Evolutionary conservation across 2,329 filamentous ascomycete genomes (phyloP), one percentile per base, ranked within the genome.

Genomic region (Mycosphaerella arachidis): DNA sequence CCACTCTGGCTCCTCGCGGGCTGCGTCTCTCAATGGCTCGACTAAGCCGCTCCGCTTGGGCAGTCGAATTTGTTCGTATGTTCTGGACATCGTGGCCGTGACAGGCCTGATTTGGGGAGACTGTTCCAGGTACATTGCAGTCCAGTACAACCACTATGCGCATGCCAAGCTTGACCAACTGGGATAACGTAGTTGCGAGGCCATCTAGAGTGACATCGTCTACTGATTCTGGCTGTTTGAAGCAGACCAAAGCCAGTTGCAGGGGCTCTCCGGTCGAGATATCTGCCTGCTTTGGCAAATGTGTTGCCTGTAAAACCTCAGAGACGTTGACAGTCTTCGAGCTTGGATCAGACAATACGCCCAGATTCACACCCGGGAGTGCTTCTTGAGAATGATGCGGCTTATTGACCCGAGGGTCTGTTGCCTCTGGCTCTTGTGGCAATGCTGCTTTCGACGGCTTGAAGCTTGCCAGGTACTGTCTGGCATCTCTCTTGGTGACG

Each of bases 401-500:
- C 50, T 62, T 66, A 18, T 63, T 3, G 3, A 62, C 2, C 60
- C 53, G 9, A 67, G 66, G 57, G 67, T 63, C 9, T 59, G 53
- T 35, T 69, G 62, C 29, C 63, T 61, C 35, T 67, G 56, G 16
- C 59, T 45, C 24, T 72, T 61, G 78, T 73, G 48, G 76, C 69
- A 56, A 77, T 76, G 55, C 77, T 72, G 18, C 67, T 57, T 67
- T 71, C 1, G 66, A 58, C 16, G 63, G 51, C n/a, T 85, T 87
- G 73, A 97, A 96, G 62, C 91, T 92, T 67, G 94, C 89, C 16
- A 99, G 82, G 72, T 97, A 99, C 40, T 90, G 87, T 74, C 90
- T 92, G 53, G 92, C 92, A 77, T 99, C 94, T 68, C 94, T 86
- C 75, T 92, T 96, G 0, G 93, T 97, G 5, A 92, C 90, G 10